Evolutionary conservation across 2,329 filamentous ascomycete species (phyloP), one percentile per base, ranked within the genome.

Genomic region (Westerdykella aurantiaca): DNA sequence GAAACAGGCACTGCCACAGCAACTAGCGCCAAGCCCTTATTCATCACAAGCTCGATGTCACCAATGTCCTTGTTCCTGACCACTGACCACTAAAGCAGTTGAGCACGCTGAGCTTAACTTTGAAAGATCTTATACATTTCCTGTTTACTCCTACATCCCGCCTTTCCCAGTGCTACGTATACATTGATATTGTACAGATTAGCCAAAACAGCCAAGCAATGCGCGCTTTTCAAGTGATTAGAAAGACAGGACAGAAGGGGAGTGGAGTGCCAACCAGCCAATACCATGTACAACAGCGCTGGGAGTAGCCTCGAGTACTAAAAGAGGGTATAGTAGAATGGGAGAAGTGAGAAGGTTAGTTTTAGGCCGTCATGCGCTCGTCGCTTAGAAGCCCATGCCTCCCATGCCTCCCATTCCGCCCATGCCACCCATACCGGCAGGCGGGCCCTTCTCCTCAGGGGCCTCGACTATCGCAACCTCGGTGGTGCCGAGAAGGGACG

Each of bases 381-480:
- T 31, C 47, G 42, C 58, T 74, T 78, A 79, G 72, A 79, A 79
- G 39, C 60, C 59, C 83, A 87, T 87, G 55, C 80, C 81, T 50
- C 80, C 82, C 59, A 63, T 61, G 31, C 55, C 55, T 41, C 50
- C 53, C 54, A 54, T 61, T 33, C 48, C 51, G 38, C 81, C 81
- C 74, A 78, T 78, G 46, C 76, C 77, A 33, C 75, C 76, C 77
- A 83, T 85, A 43, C 43, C 41, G 48, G 48, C 51, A 76, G 72
- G 48, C 78, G 74, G 60, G 38, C 66, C 79, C 85, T 96, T 96
- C 71, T 96, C 90, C 71, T 97, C 91, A 42, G 88, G 80, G 42
- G 91, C 93, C 69, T 98, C 93, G 41, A 96, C 90, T 53, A 98
- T 95, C 56, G 93, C 90, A 45, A 97, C 93, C 76, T 98, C 93